Conservation (phyloP, 805 yeast genomes). For the Torulaspora delbrueckii region DNA sequence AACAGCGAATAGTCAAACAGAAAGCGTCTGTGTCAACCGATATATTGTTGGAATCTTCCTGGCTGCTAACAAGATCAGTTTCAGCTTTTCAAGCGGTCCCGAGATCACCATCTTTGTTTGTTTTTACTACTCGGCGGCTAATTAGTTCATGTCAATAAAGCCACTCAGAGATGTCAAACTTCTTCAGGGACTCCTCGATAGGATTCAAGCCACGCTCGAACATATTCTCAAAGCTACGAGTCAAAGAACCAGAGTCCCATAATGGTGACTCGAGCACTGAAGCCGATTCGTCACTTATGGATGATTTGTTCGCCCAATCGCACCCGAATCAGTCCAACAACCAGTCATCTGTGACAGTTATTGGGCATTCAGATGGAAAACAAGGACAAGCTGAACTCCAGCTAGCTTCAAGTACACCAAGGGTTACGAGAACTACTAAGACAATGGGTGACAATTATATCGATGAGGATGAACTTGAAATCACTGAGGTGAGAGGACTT, state of each 20-base stretch:
- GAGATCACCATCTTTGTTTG: neutral
- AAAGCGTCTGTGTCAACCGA: no score
- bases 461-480: slow-evolving; percentile 37
- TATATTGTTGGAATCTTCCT: neutral
- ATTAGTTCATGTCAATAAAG: neutral
- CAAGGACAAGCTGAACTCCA: slow-evolving; percentile 1
- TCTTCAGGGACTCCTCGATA: slow-evolving; percentile 30
- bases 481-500: slow-evolving; percentile 39
- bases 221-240: slow-evolving; percentile 30
- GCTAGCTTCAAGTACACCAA: slow-evolving; percentile 16
- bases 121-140: slow-evolving; percentile 23
- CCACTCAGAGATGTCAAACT: slow-evolving; percentile 27
- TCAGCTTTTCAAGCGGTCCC: neutral
- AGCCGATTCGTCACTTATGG: slow-evolving; percentile 21
- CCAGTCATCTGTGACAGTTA: slow-evolving; percentile 6
- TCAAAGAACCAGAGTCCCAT: slow-evolving; percentile 17
- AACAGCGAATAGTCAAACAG: neutral
- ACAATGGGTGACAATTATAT: slow-evolving; percentile 2
- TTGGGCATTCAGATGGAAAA: slow-evolving; percentile 1
- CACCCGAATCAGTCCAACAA: slow-evolving; percentile 1
- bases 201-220: slow-evolving; percentile 35
- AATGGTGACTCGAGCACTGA: slow-evolving; percentile 9
- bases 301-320: slow-evolving; percentile 14
- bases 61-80: neutral
- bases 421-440: neutral